Evolutionary conservation across 306 rosid species (phyloP), one percentile per base, ranked within the genome.

Genomic region (Cucumis cinereus): DNA sequence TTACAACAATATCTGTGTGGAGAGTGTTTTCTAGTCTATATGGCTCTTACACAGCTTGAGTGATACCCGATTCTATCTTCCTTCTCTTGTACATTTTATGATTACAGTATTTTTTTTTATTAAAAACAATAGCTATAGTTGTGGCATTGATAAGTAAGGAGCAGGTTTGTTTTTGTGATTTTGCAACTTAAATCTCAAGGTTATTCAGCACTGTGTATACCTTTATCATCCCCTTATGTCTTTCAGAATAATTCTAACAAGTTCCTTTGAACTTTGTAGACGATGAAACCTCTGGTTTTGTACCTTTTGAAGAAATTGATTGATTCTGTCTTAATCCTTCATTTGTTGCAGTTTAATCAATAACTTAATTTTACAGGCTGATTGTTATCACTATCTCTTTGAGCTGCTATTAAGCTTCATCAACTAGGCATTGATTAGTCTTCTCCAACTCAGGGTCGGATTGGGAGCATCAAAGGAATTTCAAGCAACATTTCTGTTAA

Each of bases 371-470:
- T 82, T 76, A 20, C 89, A 91, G 96, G 86, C 96, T 57, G 98
- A 91, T 78, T 90, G 96, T 69, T 94, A 91, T 73, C 97, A 89
- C 69, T 87, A 87, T 85, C 98, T 94, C 84, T 94, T 94, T 82
- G 98, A 90, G 95, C 97, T 82, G 96, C 97, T 79, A 78, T 91
- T 77, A 93, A 89, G 82, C 94, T 93, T 84, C 85, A 82, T 60
- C 98, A 91, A 85, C 75, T 91, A 89, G 98, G 92, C 76, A 78
- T 90, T 86, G 96, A 91, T 82, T 90, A 90, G 88, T 75, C 97
- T 15, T 87, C 96, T 63, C 91, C 96, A 55, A 75, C 75, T 43
- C 98, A 91, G 43, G 92, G 97, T 71, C 88, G 87, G 11, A 82
- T 87, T 76, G 91, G 36, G 72, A 90, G 87, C 64, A 81, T 82